Percentiles rank a stretch among this genome's conserved stretches.
Evolutionary conservation across 2,329 filamentous ascomycete species (phyloP).

Genomic region (Orbilia ellipsospora): DNA sequence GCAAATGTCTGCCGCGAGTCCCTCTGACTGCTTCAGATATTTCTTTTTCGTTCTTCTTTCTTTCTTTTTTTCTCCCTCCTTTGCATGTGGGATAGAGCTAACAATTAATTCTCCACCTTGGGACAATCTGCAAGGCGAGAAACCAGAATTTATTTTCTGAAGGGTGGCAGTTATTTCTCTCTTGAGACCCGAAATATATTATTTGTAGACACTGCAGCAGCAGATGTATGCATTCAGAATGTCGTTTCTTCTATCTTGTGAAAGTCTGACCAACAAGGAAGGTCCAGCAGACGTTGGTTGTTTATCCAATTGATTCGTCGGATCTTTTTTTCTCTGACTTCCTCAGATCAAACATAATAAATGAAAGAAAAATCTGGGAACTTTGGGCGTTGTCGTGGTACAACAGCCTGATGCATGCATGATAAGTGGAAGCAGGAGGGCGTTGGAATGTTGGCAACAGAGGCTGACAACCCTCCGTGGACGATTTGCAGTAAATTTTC

Average conservation of each 20-base stretch:
- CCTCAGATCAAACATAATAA: not conserved
- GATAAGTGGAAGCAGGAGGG: conserved; percentile 34
- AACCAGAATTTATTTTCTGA: conserved; percentile 22
- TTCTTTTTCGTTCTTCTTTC: conserved; percentile 25
- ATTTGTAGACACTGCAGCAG: conserved; percentile 15
- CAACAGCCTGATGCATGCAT: conserved; percentile 38
- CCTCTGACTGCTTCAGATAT: conserved; percentile 23
- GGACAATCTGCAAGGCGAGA: conserved; percentile 2
- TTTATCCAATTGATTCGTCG: conserved; percentile 48
- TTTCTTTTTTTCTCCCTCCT: conserved; percentile 1
- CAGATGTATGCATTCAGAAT: conserved; percentile 48
- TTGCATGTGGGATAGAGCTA: not conserved
- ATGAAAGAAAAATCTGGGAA: not conserved
- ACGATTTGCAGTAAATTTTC: conserved; percentile 2
- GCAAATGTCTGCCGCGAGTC: conserved; percentile 56
- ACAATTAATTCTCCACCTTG: conserved; percentile 13
- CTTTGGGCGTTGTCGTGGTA: conserved; percentile 21
- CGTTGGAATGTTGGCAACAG: conserved; percentile 41
- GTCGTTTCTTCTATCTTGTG: conserved; percentile 31
- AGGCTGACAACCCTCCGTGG: conserved; percentile 16
- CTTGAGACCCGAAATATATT: conserved; percentile 42
- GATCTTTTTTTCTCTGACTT: conserved; percentile 30
- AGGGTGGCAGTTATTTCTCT: conserved; percentile 21
- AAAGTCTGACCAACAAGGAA: conserved; percentile 48
- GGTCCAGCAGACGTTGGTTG: conserved; percentile 37